Conservation (phyloP, 768 basidiomycete genomes). For the Tylopilus cervinicoccineus region DNA sequence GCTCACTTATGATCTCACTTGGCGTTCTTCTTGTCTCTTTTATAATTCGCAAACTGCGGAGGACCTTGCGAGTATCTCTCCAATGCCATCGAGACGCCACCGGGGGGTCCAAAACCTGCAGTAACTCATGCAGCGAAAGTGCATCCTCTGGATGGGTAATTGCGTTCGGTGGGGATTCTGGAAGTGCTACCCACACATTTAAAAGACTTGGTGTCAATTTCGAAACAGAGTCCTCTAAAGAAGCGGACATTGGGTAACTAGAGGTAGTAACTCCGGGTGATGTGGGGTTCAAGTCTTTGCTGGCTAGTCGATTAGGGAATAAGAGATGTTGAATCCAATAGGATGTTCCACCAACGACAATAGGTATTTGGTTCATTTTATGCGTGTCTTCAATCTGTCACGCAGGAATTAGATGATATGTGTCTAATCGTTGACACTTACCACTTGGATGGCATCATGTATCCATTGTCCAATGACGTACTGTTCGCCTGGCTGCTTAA, state of each 20-base stretch:
- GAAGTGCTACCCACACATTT: slow-evolving; percentile 52
- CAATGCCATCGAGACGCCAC: slow-evolving; percentile 92
- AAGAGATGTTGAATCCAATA: slow-evolving; percentile 98
- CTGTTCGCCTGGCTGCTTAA: slow-evolving; percentile 83
- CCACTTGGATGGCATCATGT: slow-evolving; percentile 70
- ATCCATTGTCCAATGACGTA: slow-evolving; percentile 89
- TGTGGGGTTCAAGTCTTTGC: slow-evolving; percentile 16
- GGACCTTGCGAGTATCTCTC: slow-evolving; percentile 88
- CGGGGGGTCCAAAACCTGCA: slow-evolving; percentile 63
- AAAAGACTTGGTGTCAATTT: slow-evolving; percentile 46
- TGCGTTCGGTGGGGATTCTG: slow-evolving; percentile 56
- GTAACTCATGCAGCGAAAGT: slow-evolving; percentile 60
- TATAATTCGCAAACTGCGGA: slow-evolving; percentile 73
- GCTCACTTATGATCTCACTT: slow-evolving; percentile 66
- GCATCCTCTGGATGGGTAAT: slow-evolving; percentile 51
- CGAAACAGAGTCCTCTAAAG: slow-evolving; percentile 39
- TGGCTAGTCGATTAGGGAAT: slow-evolving; percentile 71
- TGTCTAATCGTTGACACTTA: slow-evolving; percentile 37
- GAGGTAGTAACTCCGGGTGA: slow-evolving; percentile 2
- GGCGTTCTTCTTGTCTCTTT: slow-evolving; percentile 61
- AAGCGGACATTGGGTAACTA: slow-evolving; percentile 27
- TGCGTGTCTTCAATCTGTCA: slow-evolving; percentile 75
- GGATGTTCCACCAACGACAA: slow-evolving; percentile 92
- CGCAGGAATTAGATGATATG: background rate
- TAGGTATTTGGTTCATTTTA: slow-evolving; percentile 60